Conservation (phyloP, 148 eudicot species). For the Bassia scoparia region DNA sequence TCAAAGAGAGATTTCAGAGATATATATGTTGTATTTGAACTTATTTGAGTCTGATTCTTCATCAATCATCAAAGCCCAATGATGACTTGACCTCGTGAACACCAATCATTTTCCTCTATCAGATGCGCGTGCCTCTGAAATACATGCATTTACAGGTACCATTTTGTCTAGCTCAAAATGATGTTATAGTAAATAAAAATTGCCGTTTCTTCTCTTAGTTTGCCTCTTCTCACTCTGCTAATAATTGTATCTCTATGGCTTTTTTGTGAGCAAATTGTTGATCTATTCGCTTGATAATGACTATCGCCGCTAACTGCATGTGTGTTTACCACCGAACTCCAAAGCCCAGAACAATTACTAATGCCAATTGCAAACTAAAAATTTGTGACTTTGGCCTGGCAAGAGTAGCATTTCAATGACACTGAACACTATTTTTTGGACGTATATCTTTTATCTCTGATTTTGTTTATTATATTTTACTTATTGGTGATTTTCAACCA, state of each 20-base stretch:
- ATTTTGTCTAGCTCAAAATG: background rate
- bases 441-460: constrained; percentile 33
- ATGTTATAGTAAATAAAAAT: background rate
- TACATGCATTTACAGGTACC: constrained; percentile 90
- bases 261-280: background rate
- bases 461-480: background rate
- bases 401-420: constrained; percentile 86
- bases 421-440: constrained; percentile 78
- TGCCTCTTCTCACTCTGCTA: background rate
- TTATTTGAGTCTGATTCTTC: constrained; percentile 92
- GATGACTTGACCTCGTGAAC: constrained; percentile 86
- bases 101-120: constrained; percentile 88
- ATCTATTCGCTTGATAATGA: background rate
- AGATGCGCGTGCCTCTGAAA: constrained; percentile 84
- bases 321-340: constrained; percentile 93
- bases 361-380: constrained; percentile 91
- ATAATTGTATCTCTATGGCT: background rate
- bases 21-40: constrained; percentile 88
- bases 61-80: constrained; percentile 87
- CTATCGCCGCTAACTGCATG: constrained; percentile 79
- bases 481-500: background rate
- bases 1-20: constrained; percentile 75
- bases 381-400: constrained; percentile 93
- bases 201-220: background rate
- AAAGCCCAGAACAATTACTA: constrained; percentile 83